These are phyloP conservation scores for Trichoderma koningiopsis DNA, from an alignment of 2,329 filamentous ascomycete species.

Conservation along the genomic window DNA sequence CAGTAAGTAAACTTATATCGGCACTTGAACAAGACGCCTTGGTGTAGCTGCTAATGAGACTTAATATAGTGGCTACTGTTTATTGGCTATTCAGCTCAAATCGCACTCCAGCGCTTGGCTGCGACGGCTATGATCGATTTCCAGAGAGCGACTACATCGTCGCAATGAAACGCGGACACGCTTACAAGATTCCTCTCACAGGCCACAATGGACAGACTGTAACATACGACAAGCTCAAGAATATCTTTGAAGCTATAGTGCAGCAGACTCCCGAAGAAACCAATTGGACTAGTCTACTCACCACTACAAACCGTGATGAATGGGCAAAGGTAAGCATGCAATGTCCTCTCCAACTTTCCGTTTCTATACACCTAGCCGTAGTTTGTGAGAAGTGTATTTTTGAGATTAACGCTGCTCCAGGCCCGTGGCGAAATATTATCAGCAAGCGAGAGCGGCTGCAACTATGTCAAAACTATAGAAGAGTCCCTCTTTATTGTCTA, in stretches of 20 bases:
- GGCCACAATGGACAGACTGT: not conserved
- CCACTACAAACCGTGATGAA: conserved; percentile 23
- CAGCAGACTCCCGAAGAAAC: not conserved
- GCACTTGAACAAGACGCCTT: not conserved
- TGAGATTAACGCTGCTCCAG: not conserved
- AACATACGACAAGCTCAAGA: not conserved
- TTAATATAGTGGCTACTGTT: not conserved
- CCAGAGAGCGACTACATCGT: conserved; percentile 21
- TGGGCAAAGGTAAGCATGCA: conserved; percentile 25
- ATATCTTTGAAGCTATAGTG: not conserved
- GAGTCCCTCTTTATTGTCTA: conserved; percentile 18
- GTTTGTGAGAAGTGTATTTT: no score
- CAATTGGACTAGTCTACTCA: conserved; percentile 20
- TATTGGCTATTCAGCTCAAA: conserved; percentile 15
- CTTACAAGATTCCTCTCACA: not conserved
- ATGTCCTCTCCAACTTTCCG: no score
- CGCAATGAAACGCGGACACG: conserved; percentile 18
- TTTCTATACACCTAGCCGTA: no score
- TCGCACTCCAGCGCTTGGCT: not conserved
- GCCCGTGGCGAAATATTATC: conserved; percentile 12
- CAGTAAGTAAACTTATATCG: not conserved
- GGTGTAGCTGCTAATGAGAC: not conserved
- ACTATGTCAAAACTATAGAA: conserved; percentile 21
- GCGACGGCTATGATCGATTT: conserved; percentile 4
- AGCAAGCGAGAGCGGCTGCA: not conserved